A percentile compares a stretch with the other conserved stretches of the same genome.
Conservation (phyloP, 208 protist genomes). For the Herpetomonas tarakana region DNA sequence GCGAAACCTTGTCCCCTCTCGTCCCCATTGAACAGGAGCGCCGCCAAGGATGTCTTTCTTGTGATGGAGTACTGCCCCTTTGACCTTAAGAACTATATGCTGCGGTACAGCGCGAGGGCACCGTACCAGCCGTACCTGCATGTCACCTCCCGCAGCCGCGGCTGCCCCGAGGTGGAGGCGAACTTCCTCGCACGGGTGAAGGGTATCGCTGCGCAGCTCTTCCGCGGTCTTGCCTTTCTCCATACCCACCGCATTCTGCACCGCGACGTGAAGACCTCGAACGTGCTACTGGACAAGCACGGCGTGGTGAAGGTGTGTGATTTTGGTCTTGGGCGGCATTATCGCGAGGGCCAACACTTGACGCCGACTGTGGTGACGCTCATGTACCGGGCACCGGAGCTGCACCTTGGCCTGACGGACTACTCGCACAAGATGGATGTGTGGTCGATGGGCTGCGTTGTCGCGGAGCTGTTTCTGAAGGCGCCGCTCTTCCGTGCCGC, state of each 20-base stretch:
- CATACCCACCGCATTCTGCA: conserved; percentile 84
- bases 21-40: conserved; percentile 12
- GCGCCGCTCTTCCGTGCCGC: conserved; percentile 94
- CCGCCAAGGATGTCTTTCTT: conserved; percentile 64
- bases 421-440: conserved; percentile 94
- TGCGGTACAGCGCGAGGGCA: conserved; percentile 15
- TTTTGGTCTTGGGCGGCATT: conserved; percentile 85
- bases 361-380: conserved; percentile 93
- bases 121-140: conserved; percentile 46
- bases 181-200: conserved; percentile 74
- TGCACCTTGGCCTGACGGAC: conserved; percentile 83
- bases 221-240: conserved; percentile 67
- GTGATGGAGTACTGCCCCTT: conserved; percentile 84
- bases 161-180: conserved; percentile 40
- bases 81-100: conserved; percentile 74
- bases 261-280: conserved; percentile 88
- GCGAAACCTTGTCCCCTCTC: conserved; percentile 6
- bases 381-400: conserved; percentile 95
- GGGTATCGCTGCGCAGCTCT: conserved; percentile 72
- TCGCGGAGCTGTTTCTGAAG: conserved; percentile 98
- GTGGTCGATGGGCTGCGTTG: conserved; percentile 96
- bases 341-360: conserved; percentile 75
- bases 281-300: conserved; percentile 69
- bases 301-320: conserved; percentile 85
- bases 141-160: conserved; percentile 51